Conservation (phyloP, 2,329 filamentous ascomycete species). For the Fusarium equiseti region DNA sequence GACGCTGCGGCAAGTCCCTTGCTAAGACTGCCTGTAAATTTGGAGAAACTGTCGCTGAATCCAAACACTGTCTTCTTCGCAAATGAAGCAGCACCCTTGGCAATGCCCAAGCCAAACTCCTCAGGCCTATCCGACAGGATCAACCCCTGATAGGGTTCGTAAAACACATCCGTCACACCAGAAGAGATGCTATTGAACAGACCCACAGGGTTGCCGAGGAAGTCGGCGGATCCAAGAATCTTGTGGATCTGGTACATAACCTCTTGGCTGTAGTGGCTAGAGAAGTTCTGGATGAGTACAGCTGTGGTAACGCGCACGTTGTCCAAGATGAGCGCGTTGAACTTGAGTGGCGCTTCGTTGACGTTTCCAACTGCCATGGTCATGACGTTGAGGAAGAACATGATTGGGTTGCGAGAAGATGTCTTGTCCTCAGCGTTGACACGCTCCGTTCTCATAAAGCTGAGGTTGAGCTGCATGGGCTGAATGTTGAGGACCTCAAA, state of each 20-base stretch:
- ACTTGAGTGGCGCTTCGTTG: conserved; percentile 93
- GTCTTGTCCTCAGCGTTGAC: conserved; percentile 97
- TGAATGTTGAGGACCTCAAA: conserved; percentile 97
- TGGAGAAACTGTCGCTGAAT: conserved; percentile 96
- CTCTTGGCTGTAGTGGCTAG: conserved; percentile 96
- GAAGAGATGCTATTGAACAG: conserved; percentile 99
- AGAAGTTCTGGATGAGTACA: conserved; percentile 85
- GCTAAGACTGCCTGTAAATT: conserved; percentile 96
- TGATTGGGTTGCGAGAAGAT: conserved; percentile 90
- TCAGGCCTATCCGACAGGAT: conserved; percentile 97
- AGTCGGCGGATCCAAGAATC: conserved; percentile 95
- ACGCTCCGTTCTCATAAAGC: conserved; percentile 95
- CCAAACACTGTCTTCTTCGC: conserved; percentile 99
- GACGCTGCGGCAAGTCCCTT: conserved; percentile 96
- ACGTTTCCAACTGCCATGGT: conserved; percentile 99
- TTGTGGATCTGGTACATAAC: conserved; percentile 96
- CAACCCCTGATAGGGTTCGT: conserved; percentile 97
- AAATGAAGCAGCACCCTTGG: conserved; percentile 95
- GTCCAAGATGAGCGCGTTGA: conserved; percentile 94
- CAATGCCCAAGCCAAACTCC: conserved; percentile 93
- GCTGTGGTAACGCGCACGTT: conserved; percentile 92
- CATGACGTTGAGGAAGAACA: conserved; percentile 98
- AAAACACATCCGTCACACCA: conserved; percentile 97
- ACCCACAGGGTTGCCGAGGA: conserved; percentile 96
- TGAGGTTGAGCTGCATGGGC: conserved; percentile 97